phyloP scores from a whole-genome alignment of 2,329 filamentous ascomycete genomes.

The Cercospora zeina region DNA sequence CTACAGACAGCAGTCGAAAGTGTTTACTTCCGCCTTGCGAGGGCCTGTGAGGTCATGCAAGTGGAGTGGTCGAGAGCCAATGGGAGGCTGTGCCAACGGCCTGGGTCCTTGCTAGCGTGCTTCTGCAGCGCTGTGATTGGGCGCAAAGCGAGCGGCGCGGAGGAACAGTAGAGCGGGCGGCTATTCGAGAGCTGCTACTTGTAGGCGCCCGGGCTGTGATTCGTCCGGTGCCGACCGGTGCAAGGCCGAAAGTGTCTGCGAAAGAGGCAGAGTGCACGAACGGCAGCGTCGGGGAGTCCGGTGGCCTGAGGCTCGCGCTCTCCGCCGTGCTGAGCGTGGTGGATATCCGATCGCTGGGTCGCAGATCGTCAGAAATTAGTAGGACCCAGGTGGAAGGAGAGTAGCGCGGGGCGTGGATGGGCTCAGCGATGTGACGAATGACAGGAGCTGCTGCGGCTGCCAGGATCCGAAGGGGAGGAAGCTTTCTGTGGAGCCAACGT shows the following conservation, averaged over 20 bases:
- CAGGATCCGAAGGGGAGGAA: conserved; percentile 11
- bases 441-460: conserved; percentile 15
- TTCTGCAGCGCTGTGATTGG: conserved; percentile 16
- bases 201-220: conserved; percentile 20
- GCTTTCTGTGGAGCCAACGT: conserved; percentile 13
- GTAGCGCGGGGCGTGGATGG: conserved; percentile 11
- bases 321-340: conserved; percentile 13
- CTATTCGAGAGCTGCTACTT: conserved; percentile 16
- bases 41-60: conserved; percentile 23
- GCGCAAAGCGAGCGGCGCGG: conserved; percentile 26
- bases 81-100: conserved; percentile 20
- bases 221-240: conserved; percentile 17
- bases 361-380: conserved; percentile 4
- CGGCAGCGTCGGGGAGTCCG: conserved; percentile 12
- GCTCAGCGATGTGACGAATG: conserved; percentile 15
- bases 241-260: conserved; percentile 2
- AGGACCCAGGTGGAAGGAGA: conserved; percentile 17
- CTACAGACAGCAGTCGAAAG: conserved; percentile 28
- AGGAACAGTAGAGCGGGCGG: conserved; percentile 16
- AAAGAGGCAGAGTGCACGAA: background rate
- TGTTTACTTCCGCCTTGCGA: conserved; percentile 23
- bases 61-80: conserved; percentile 23
- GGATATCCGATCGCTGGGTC: background rate
- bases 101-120: conserved; percentile 13
- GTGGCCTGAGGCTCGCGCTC: conserved; percentile 13